These are phyloP conservation scores for Trichoderma atrobrunneum DNA, from an alignment of 2,329 filamentous ascomycete species.

Conservation along the genomic window DNA sequence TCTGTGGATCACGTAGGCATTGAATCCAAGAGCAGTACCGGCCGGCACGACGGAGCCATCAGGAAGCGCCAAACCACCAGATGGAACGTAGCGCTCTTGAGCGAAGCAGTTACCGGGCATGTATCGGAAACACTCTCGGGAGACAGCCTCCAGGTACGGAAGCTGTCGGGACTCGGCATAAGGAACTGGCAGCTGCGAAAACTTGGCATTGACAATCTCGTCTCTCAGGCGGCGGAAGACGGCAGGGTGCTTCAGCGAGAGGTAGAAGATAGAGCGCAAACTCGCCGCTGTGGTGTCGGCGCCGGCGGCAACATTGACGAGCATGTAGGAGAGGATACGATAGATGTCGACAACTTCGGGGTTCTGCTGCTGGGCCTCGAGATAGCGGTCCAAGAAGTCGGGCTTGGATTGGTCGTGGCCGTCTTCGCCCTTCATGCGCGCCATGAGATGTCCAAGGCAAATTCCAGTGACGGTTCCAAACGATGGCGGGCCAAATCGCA, in stretches of 20 bases:
- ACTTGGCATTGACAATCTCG: conserved; percentile 22
- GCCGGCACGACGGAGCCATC: conserved; percentile 32
- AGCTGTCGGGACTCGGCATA: conserved; percentile 9
- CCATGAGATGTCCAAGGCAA: conserved; percentile 29
- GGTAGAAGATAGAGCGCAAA: conserved; percentile 27
- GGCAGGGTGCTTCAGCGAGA: conserved; percentile 23
- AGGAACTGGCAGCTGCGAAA: background rate
- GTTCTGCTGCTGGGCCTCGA: conserved; percentile 36
- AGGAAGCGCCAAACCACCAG: conserved; percentile 33
- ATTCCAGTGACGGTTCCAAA: conserved; percentile 31
- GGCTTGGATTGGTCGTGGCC: conserved; percentile 27
- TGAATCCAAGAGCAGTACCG: conserved; percentile 36
- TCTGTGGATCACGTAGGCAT: conserved; percentile 34
- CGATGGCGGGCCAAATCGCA: conserved; percentile 33
- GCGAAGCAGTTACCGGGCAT: conserved; percentile 43
- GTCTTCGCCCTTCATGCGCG: conserved; percentile 31
- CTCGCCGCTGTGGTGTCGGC: conserved; percentile 27
- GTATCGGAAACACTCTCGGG: conserved; percentile 47
- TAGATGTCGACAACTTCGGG: conserved; percentile 32
- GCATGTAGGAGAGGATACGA: conserved; percentile 36
- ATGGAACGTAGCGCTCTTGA: conserved; percentile 46
- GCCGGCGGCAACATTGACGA: conserved; percentile 32
- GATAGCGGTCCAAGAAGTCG: conserved; percentile 42
- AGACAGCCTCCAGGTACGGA: conserved; percentile 35
- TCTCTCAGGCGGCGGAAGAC: conserved; percentile 23